A percentile compares a stretch with the other conserved stretches of the same genome.
Evolutionary conservation across 2,329 filamentous ascomycete species (phyloP).

Genomic region (Pyrenophora seminiperda): DNA sequence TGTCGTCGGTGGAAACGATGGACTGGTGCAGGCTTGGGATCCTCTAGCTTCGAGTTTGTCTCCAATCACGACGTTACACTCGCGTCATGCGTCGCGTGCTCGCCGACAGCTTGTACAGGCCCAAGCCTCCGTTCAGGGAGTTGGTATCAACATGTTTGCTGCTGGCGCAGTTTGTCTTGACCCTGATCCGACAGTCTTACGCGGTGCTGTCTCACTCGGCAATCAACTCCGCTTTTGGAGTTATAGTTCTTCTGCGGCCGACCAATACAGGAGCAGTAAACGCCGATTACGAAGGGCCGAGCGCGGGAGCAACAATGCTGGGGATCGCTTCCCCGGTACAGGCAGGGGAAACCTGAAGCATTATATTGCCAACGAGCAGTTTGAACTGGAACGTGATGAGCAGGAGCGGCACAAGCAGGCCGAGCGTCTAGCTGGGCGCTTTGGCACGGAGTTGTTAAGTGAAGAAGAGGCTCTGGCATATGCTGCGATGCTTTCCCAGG

Average conservation of each 20-base stretch:
- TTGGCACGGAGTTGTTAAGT: constrained; percentile 76
- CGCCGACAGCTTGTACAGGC: constrained; percentile 74
- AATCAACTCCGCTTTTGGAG: constrained; percentile 91
- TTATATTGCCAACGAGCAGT: constrained; percentile 85
- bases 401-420: constrained; percentile 69
- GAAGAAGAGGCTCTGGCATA: constrained; percentile 68
- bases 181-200: constrained; percentile 81
- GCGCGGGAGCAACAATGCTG: constrained; percentile 64
- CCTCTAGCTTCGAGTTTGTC: constrained; percentile 79
- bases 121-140: constrained; percentile 68
- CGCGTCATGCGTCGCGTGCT: constrained; percentile 79
- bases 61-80: constrained; percentile 85
- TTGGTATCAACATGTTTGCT: constrained; percentile 77
- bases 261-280: constrained; percentile 76
- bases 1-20: constrained; percentile 92
- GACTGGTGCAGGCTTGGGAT: constrained; percentile 95
- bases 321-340: constrained; percentile 64
- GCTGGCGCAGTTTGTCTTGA: constrained; percentile 86
- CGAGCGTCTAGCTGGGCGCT: constrained; percentile 74
- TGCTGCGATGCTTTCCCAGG: constrained; percentile 66
- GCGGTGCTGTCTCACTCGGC: constrained; percentile 85
- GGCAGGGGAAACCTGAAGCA: constrained; percentile 73
- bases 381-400: constrained; percentile 77
- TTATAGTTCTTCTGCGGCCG: constrained; percentile 79
- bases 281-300: constrained; percentile 75